Percentiles rank a stretch among this genome's conserved stretches.
These are phyloP conservation scores for Cytospora piceae DNA, from an alignment of 2,329 filamentous ascomycete genomes.

Conservation along the genomic window DNA sequence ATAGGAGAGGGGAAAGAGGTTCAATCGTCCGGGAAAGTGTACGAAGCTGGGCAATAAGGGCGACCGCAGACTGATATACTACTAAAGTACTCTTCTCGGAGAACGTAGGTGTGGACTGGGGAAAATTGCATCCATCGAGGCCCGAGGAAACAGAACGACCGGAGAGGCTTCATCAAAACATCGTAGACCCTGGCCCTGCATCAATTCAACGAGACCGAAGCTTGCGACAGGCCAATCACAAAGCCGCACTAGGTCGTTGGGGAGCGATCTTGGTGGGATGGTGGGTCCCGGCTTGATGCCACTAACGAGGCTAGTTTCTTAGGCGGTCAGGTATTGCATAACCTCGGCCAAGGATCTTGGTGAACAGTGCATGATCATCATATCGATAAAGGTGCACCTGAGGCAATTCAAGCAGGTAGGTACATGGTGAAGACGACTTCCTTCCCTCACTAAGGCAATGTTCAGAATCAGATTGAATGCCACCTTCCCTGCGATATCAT, in stretches of 20 bases:
- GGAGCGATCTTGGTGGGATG: conserved; percentile 30
- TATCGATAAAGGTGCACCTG: conserved; percentile 18
- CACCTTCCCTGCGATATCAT: conserved; percentile 14
- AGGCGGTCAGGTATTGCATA: not conserved
- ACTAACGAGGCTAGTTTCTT: not conserved
- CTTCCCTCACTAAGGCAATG: no score
- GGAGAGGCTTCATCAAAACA: conserved; percentile 13
- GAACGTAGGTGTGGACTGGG: conserved; percentile 2
- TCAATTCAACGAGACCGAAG: conserved; percentile 26
- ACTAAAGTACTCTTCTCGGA: not conserved
- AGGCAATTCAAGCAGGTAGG: not conserved
- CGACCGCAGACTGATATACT: conserved; percentile 17
- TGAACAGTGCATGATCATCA: not conserved
- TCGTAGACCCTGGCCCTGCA: conserved; percentile 24
- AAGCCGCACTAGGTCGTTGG: conserved; percentile 25
- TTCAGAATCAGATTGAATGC: not conserved
- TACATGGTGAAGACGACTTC: not conserved
- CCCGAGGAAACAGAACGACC: conserved; percentile 12
- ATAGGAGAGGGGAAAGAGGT: conserved; percentile 9
- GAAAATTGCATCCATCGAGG: conserved; percentile 8
- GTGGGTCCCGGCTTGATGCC: conserved; percentile 14
- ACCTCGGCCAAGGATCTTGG: not conserved
- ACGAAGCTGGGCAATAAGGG: conserved; percentile 14
- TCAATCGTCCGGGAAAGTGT: conserved; percentile 12
- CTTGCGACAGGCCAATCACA: conserved; percentile 22